Evolutionary conservation across 192 early-diverging fungal species (phyloP).

Genomic region (Rhizoclosmatium sp.): DNA sequence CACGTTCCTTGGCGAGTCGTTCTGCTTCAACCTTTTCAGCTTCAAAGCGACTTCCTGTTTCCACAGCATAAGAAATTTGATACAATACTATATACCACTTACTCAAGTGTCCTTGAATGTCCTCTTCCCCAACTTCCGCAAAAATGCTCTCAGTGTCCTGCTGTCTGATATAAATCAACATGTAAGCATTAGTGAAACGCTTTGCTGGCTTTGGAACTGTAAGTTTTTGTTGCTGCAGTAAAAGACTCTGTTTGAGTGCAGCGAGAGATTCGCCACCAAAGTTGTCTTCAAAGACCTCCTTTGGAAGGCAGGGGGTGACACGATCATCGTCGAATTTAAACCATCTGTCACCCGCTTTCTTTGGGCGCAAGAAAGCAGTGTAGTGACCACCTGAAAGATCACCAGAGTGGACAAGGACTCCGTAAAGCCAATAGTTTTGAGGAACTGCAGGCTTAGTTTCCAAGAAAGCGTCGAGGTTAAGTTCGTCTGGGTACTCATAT

Average conservation of each 20-base stretch:
- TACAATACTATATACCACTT: constrained; percentile 31
- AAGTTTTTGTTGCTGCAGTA: constrained; percentile 35
- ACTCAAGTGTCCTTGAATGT: constrained; percentile 85
- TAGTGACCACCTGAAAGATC: constrained; percentile 95
- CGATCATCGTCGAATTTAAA: constrained; percentile 96
- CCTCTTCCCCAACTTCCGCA: constrained; percentile 64
- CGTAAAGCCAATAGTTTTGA: constrained; percentile 87
- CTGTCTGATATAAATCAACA: constrained; percentile 97
- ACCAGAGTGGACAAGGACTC: constrained; percentile 95
- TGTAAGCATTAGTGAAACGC: constrained; percentile 97
- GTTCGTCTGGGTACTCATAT: constrained; percentile 89
- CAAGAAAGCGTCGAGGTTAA: constrained; percentile 88
- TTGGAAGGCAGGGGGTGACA: constrained; percentile 78
- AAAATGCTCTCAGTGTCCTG: constrained; percentile 75
- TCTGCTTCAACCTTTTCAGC: constrained; percentile 70
- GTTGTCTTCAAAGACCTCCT: constrained; percentile 93
- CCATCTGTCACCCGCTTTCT: constrained; percentile 78
- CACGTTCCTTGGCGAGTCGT: constrained; percentile 67
- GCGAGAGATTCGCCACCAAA: constrained; percentile 79
- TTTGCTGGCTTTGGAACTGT: constrained; percentile 53
- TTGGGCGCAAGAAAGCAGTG: constrained; percentile 87
- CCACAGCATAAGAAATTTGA: not conserved
- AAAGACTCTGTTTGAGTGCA: not conserved
- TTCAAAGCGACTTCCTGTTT: constrained; percentile 49
- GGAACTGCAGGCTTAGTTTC: constrained; percentile 45